Percentiles rank a stretch among this genome's conserved stretches.
Evolutionary conservation across 148 eudicot genomes (phyloP).

Genomic region (Silene latifolia): DNA sequence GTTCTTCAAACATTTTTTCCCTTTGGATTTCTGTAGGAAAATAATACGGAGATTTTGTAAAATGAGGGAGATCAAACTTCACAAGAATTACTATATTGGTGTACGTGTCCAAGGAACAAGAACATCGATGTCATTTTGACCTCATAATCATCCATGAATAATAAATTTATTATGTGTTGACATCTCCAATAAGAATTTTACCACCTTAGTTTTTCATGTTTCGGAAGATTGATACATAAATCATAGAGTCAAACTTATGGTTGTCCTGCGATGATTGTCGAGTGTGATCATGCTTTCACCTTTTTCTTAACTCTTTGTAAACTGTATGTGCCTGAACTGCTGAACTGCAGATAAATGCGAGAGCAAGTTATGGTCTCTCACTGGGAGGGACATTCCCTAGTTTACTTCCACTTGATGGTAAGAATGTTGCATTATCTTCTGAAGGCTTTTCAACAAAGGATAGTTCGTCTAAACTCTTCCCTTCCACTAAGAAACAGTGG

Average conservation of each 20-base stretch:
- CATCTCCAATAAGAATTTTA: not conserved
- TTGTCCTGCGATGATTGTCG: not conserved
- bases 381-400: slow-evolving; percentile 78
- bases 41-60: not conserved
- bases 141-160: not conserved
- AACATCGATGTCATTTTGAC: not conserved
- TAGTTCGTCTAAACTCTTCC: slow-evolving; percentile 17
- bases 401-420: slow-evolving; percentile 48
- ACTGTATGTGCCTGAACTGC: slow-evolving; percentile 16
- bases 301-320: not conserved
- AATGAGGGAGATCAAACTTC: not conserved
- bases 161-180: not conserved
- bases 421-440: slow-evolving; percentile 31
- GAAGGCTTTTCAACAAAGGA: slow-evolving; percentile 24
- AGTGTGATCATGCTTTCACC: not conserved
- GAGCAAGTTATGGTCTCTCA: slow-evolving; percentile 82
- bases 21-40: not conserved
- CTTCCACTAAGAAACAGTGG: slow-evolving; percentile 54
- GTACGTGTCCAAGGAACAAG: not conserved
- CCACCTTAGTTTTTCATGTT: not conserved
- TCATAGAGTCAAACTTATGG: not conserved
- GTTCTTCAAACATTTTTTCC: not conserved
- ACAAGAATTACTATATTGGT: not conserved
- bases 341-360: slow-evolving; percentile 65
- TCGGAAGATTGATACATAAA: not conserved